Base-by-base conservation (phyloP, 768 basidiomycete genomes). In the Mycena rosella region DNA sequence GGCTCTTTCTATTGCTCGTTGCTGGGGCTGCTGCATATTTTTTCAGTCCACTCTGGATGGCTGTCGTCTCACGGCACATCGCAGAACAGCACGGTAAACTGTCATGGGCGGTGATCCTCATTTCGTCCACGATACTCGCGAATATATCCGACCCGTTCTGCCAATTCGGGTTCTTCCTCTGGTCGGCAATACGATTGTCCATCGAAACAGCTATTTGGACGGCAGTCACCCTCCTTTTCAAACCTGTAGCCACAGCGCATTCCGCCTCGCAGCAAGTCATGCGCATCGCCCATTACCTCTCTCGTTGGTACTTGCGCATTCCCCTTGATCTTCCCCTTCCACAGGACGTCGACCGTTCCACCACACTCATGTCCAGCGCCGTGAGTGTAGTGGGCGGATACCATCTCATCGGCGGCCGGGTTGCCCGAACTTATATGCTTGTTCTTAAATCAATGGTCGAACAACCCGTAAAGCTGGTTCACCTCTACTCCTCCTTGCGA, bases 361-460 rank as follows among this genome's bases (percentile, higher is more conserved):
- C 49, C 30, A 22, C 59, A 47, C n/a, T 67, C 14, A 29, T 58
- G 1, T 60, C 70, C 32, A 45, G 38, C 49, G 44, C 26, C 10
- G 29, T 60, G 36, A 71, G 52, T 32, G 70, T 55, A 20, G 27
- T 57, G 17, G 47, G 52, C 9, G 65, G 70, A 18, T 71, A 67
- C 26, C 70, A 45, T 27, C 58, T 71, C 5, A 48, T 66, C 49
- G 60, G 54, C 47, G 55, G 65, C 49, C 65, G 66, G 17, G 66
- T 65, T 29, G 70, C 66, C 15, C 60, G 70, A 26, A 67, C 42
- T 24, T 65, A 71, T 42, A 65, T 57, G 20, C 17, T 67, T 20
- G 18, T 58, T 6, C 26, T 68, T n/a, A 67, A 64, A 48, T 60
- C 62, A 6, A 20, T 54, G 17, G 11, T 63, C 26, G 32, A 53